Evolutionary conservation across 139 green algal species (phyloP), one percentile per base, ranked within the genome.

Genomic region (Coelastrella sp.): DNA sequence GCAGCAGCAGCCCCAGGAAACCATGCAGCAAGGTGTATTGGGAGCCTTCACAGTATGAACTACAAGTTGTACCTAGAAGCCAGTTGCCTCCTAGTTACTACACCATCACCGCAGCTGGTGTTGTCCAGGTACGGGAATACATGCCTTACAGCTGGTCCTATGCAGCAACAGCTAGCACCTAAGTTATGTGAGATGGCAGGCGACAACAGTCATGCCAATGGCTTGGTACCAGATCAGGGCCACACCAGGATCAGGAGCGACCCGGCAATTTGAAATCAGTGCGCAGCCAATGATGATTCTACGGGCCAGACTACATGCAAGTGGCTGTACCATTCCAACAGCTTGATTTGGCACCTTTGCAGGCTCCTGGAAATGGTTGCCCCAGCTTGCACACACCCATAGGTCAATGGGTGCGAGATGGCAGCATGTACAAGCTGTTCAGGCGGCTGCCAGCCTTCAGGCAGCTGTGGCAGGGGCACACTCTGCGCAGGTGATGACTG

Each of bases 21-120:
- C 27, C 58, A 58, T n/a, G 80, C 80, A 86, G 80, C 80, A 72
- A 20, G 35, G 8, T 10, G 11, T 56, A 27, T 5, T 86, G 81
- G 58, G 59, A 89, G 49, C 58, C 68, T 17, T 82, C 56, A n/a
- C 35, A 35, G 19, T 89, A 84, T 72, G 85, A 89, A 4, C 57
- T 89, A 56, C 25, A 60, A 49, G 56, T 60, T 22, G 56, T 80
- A n/a, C 68, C 25, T 7, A n/a, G 68, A 1, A 59, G 11, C 11
- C 70, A 83, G n/a, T 15, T 83, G 72, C 20, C 68, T 57, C 20
- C 68, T 14, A 58, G 12, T 22, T 89, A 83, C 73, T 89, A 12
- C 72, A 82, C 70, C 49, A 25, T 89, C 5, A 84, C 70, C 73
- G 85, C 85, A 57, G 35, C 85, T 22, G 85, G 85, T 6, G 58